phyloP scores from a whole-genome alignment of 2,329 filamentous ascomycete species.

The Pseudocercospora ulei region DNA sequence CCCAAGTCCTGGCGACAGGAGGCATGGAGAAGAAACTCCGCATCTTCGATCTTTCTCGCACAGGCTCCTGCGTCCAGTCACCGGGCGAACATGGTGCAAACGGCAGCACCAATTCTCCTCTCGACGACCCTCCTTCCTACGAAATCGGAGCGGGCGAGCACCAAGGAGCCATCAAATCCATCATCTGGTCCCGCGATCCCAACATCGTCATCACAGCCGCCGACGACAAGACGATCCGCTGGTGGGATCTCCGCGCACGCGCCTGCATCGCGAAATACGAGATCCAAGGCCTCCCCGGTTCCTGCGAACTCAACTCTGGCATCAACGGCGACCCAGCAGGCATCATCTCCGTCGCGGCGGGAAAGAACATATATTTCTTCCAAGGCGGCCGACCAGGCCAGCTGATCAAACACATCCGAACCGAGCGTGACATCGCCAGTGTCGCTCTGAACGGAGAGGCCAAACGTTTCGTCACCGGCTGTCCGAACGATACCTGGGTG shows the following conservation, averaged over 20 bases:
- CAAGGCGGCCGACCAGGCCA: slow-evolving; percentile 59
- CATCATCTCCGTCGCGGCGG: slow-evolving; percentile 82
- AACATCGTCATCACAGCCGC: slow-evolving; percentile 85
- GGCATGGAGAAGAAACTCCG: slow-evolving; percentile 95
- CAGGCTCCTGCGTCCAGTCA: slow-evolving; percentile 29
- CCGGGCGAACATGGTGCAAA: slow-evolving; percentile 14
- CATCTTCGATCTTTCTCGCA: slow-evolving; percentile 73
- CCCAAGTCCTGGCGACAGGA: slow-evolving; percentile 74
- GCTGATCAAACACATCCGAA: slow-evolving; percentile 66
- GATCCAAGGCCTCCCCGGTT: slow-evolving; percentile 77
- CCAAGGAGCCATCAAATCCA: slow-evolving; percentile 82
- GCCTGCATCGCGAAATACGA: slow-evolving; percentile 64
- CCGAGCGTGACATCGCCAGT: slow-evolving; percentile 78
- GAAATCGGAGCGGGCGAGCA: slow-evolving; percentile 83
- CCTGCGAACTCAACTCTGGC: slow-evolving; percentile 75
- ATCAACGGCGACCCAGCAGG: slow-evolving; percentile 53
- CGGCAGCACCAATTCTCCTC: slow-evolving; percentile 6
- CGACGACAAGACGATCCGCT: slow-evolving; percentile 80
- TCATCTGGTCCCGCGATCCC: slow-evolving; percentile 74
- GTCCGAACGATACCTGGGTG: slow-evolving; percentile 92
- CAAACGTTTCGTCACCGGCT: slow-evolving; percentile 78
- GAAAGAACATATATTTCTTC: slow-evolving; percentile 89
- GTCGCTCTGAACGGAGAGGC: slow-evolving; percentile 76
- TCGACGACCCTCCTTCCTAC: slow-evolving; percentile 48
- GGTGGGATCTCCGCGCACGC: slow-evolving; percentile 79